Conservation (phyloP, 1,139 yeast species). For the Kurtzmaniella quercitrusa region DNA sequence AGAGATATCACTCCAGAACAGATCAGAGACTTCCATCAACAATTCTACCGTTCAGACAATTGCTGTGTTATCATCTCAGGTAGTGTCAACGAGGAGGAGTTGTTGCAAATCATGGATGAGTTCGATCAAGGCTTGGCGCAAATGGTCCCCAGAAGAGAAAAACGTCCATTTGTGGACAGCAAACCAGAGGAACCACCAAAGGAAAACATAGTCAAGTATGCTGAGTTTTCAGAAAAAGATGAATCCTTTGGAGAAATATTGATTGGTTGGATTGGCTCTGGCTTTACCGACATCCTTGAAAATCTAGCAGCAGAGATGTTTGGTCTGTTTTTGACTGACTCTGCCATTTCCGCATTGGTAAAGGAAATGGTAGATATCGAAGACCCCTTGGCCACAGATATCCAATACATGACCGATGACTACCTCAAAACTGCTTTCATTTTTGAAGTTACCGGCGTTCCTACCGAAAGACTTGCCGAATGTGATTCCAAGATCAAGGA, state of each 20-base stretch:
- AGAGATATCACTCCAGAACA: constrained; percentile 69
- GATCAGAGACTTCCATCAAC: constrained; percentile 69
- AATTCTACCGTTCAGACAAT: constrained; percentile 78
- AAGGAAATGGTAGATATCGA: constrained; percentile 74
- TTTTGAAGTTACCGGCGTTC: constrained; percentile 68
- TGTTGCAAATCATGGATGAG: constrained; percentile 53
- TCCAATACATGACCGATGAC: constrained; percentile 67
- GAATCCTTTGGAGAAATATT: constrained; percentile 77
- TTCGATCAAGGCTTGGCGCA: constrained; percentile 59
- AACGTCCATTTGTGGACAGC: constrained; percentile 83
- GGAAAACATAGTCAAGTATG: constrained; percentile 37
- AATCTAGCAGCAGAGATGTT: constrained; percentile 69
- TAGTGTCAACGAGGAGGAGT: constrained; percentile 67
- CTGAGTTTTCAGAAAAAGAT: constrained; percentile 86
- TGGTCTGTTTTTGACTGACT: constrained; percentile 72
- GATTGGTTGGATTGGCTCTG: constrained; percentile 83
- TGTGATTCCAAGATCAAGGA: constrained; percentile 50
- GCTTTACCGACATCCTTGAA: constrained; percentile 44
- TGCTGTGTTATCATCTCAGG: constrained; percentile 82
- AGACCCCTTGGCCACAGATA: constrained; percentile 75
- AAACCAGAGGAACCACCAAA: constrained; percentile 41
- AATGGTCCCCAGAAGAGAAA: constrained; percentile 13
- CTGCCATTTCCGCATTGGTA: constrained; percentile 66
- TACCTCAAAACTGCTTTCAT: constrained; percentile 57
- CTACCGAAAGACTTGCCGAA: constrained; percentile 54